These are phyloP conservation scores for Candida anutae DNA, from an alignment of 1,139 yeast species.

Conservation along the genomic window DNA sequence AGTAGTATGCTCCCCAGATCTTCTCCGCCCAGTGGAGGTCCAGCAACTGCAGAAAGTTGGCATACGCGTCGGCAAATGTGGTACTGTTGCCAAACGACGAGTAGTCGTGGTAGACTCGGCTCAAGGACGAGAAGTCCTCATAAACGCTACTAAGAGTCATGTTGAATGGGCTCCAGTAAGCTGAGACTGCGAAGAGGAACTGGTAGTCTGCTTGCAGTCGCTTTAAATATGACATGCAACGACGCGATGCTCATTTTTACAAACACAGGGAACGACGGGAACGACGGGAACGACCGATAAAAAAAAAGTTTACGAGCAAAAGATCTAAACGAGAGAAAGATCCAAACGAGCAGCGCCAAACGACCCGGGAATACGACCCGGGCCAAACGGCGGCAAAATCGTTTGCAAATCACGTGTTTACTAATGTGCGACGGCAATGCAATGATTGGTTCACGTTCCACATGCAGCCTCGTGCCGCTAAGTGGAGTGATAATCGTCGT, in stretches of 20 bases:
- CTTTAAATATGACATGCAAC: background rate
- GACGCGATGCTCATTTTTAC: background rate
- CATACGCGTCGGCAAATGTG: constrained; percentile 27
- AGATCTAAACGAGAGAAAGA: background rate
- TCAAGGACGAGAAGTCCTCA: constrained; percentile 3
- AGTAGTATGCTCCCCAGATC: constrained; percentile 38
- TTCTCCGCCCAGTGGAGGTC: constrained; percentile 24
- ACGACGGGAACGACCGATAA: constrained; percentile 2
- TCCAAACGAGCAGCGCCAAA: background rate
- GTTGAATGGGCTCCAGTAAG: background rate
- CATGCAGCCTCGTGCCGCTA: too few species aligned
- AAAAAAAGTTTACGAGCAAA: background rate
- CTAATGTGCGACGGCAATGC: too few species aligned
- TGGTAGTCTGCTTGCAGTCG: background rate
- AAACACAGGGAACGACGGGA: constrained; percentile 5
- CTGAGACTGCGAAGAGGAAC: background rate
- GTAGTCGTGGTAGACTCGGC: constrained; percentile 34
- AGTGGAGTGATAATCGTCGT: too few species aligned
- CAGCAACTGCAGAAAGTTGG: constrained; percentile 25
- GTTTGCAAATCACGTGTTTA: too few species aligned
- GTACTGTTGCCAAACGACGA: constrained; percentile 33
- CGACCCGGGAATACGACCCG: too few species aligned
- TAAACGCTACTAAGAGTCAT: background rate
- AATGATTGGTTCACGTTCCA: too few species aligned
- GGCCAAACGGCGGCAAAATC: too few species aligned